A percentile compares a stretch with the other conserved stretches of the same genome.
Evolutionary conservation across 1,284 basidiomycete species (phyloP).

Genomic region (Prillingera fragicola): DNA sequence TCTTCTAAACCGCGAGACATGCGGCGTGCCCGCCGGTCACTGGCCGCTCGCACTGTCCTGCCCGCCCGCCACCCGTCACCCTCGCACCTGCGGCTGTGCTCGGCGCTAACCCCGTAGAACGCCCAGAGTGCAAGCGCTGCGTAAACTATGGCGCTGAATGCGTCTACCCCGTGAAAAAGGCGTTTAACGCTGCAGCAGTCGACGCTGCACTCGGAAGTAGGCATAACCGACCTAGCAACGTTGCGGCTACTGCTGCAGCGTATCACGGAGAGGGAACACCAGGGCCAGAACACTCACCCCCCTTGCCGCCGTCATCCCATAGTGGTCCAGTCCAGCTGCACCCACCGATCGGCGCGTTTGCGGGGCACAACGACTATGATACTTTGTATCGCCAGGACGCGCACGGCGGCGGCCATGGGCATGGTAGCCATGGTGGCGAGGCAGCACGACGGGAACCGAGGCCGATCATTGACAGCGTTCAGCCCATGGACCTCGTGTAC

Average conservation of each 20-base stretch:
- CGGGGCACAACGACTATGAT: neutral
- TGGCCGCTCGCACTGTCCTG: neutral
- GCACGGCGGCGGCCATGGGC: neutral
- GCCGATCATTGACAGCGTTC: conserved; percentile 11
- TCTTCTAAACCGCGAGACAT: conserved; percentile 8
- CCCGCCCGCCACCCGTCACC: neutral
- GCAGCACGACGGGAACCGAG: too few species aligned
- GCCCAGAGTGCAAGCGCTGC: conserved; percentile 11
- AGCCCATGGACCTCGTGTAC: conserved; percentile 30
- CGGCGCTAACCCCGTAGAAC: too few species aligned
- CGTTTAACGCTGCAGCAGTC: conserved; percentile 26
- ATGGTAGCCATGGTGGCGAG: neutral
- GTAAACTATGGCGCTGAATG: conserved; percentile 29
- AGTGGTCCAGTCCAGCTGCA: neutral
- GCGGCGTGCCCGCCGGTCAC: conserved; percentile 26
- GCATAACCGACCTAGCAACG: conserved; percentile 20
- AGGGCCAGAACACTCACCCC: neutral
- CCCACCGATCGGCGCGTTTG: neutral
- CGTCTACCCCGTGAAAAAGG: conserved; percentile 35
- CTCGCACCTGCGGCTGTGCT: neutral
- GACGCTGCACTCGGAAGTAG: conserved; percentile 23
- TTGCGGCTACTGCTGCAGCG: conserved; percentile 11
- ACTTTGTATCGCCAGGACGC: neutral
- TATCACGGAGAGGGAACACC: too few species aligned
- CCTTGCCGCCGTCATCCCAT: conserved; percentile 3